Evolutionary conservation across 495 filamentous ascomycete genomes (phyloP).

Genomic region (Trichoderma virens): DNA sequence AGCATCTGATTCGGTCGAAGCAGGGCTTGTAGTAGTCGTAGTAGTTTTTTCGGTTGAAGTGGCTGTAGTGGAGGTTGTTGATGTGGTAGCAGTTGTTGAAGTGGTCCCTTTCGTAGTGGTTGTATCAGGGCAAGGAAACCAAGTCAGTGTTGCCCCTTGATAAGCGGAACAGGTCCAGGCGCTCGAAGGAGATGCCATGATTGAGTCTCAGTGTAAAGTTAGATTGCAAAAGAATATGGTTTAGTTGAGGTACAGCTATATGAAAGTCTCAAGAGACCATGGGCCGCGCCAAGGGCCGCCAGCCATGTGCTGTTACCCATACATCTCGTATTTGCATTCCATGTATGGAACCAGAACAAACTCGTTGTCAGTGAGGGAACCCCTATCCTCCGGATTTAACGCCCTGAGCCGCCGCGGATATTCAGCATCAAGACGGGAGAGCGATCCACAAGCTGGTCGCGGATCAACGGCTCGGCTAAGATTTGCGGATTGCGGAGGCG

Average conservation of each 20-base stretch:
- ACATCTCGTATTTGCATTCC: background rate
- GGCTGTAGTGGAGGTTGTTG: background rate
- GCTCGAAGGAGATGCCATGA: background rate
- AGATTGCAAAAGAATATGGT: background rate
- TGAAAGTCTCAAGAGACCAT: background rate
- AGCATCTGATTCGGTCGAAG: background rate
- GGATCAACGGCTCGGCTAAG: background rate
- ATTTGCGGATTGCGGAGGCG: background rate
- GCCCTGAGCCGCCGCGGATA: background rate
- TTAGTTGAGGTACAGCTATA: background rate
- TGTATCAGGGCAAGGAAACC: background rate
- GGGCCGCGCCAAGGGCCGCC: background rate
- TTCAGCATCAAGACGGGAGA: background rate
- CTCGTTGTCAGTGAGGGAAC: background rate
- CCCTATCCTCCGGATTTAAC: background rate
- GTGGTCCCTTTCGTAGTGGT: background rate
- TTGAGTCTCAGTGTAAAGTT: background rate
- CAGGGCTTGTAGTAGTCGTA: background rate
- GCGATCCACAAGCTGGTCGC: background rate
- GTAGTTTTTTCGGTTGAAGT: background rate
- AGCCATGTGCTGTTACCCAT: background rate
- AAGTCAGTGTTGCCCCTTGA: background rate
- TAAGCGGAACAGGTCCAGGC: background rate
- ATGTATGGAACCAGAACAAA: background rate
- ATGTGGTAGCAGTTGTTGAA: background rate